These are phyloP conservation scores for Aspergillus caelatus DNA, from an alignment of 2,329 filamentous ascomycete species.

Conservation along the genomic window DNA sequence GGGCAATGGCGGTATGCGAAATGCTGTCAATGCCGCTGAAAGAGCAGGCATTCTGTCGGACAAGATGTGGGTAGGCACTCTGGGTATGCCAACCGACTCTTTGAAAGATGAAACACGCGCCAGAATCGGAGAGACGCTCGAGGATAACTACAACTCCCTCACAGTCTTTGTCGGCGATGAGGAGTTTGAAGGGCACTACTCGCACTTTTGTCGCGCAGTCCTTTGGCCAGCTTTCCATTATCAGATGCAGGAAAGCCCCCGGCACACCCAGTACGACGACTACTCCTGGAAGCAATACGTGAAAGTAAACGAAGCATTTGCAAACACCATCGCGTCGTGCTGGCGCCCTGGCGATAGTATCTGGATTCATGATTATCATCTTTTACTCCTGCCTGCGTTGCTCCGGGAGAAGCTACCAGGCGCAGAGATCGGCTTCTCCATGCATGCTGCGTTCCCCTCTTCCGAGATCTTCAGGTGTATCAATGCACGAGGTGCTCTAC, in stretches of 20 bases:
- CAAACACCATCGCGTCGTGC: slow-evolving; percentile 80
- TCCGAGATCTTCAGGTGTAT: slow-evolving; percentile 93
- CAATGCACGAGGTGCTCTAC: slow-evolving; percentile 76
- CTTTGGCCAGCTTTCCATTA: slow-evolving; percentile 97
- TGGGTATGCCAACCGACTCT: slow-evolving; percentile 90
- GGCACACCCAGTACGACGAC: slow-evolving; percentile 95
- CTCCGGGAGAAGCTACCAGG: slow-evolving; percentile 80
- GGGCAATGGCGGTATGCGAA: slow-evolving; percentile 87
- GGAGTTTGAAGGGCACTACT: slow-evolving; percentile 91
- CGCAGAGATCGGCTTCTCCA: slow-evolving; percentile 91
- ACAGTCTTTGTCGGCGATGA: slow-evolving; percentile 85
- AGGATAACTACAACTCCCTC: slow-evolving; percentile 78
- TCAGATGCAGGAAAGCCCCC: slow-evolving; percentile 92
- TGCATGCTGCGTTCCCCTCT: slow-evolving; percentile 92
- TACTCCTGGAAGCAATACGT: slow-evolving; percentile 95
- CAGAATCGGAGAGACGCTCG: slow-evolving; percentile 78
- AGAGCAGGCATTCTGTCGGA: slow-evolving; percentile 69
- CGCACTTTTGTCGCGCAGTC: slow-evolving; percentile 94
- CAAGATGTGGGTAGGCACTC: slow-evolving; percentile 83
- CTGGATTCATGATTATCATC: slow-evolving; percentile 95
- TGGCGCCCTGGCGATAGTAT: slow-evolving; percentile 91
- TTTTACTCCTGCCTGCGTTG: slow-evolving; percentile 83
- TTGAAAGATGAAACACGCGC: slow-evolving; percentile 74
- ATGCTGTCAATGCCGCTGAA: slow-evolving; percentile 79
- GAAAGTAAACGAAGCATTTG: slow-evolving; percentile 87